phyloP scores from a whole-genome alignment of 257 asterid species.

The Capsicum chinense region DNA sequence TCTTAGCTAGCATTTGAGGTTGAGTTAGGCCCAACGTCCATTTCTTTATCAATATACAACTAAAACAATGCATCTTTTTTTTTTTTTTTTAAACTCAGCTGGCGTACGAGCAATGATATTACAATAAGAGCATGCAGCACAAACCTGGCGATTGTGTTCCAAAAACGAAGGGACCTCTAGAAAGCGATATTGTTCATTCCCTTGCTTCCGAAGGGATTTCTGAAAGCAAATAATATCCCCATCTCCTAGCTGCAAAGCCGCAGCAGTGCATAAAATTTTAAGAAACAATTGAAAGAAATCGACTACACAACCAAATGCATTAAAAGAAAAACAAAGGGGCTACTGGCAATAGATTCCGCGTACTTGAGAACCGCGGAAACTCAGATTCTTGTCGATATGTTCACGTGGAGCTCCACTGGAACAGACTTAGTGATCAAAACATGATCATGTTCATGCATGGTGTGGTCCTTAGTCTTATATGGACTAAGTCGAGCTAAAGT shows the following conservation, averaged over 20 bases:
- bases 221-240: slow-evolving; percentile 85
- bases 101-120: not conserved
- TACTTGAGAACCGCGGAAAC: slow-evolving; percentile 65
- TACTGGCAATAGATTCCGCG: slow-evolving; percentile 13
- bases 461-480: too few species aligned
- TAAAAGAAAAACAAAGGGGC: not conserved
- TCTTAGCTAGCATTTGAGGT: too few species aligned
- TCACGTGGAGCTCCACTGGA: too few species aligned
- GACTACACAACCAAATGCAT: too few species aligned
- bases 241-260: slow-evolving; percentile 65
- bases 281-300: too few species aligned
- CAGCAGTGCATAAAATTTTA: slow-evolving; percentile 24
- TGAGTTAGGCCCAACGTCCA: too few species aligned
- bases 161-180: slow-evolving; percentile 75
- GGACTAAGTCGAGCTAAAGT: too few species aligned
- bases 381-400: slow-evolving; percentile 55
- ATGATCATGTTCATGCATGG: too few species aligned
- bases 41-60: not conserved
- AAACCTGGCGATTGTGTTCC: slow-evolving; percentile 80
- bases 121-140: slow-evolving; percentile 27
- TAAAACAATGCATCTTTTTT: not conserved
- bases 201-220: slow-evolving; percentile 54
- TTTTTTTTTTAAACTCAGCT: not conserved
- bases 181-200: slow-evolving; percentile 54
- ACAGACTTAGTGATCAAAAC: too few species aligned